Evolutionary conservation across 2,329 filamentous ascomycete genomes (phyloP), one percentile per base, ranked within the genome.

Genomic region (Nigrospora sphaerica): DNA sequence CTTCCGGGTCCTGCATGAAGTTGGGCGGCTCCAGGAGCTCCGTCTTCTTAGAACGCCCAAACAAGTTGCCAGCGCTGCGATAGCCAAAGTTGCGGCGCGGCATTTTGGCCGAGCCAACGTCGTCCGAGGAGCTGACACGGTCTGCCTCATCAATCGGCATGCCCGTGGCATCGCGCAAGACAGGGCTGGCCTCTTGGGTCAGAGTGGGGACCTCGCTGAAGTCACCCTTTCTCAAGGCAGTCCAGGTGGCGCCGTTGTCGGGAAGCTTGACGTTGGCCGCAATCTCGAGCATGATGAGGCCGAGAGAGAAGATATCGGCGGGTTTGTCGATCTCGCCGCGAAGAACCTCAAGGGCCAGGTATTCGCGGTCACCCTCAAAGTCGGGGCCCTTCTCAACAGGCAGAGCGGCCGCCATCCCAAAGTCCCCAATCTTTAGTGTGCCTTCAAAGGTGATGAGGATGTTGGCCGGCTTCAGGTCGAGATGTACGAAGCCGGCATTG

Each of bases 221-320:
- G 62, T 97, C 91, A 33, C 90, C 92, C 46, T 86, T 87, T 42
- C 93, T 83, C 40, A 98, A 77, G 41, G 88, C 88, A 59, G 92
- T 83, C 93, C 93, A 98, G 14, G 86, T 88, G 14, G 83, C 78
- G 39, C 93, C 93, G 54, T 97, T 95, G 60, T 96, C 90, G 0
- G 93, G 93, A 28, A 98, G 83, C 52, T 89, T 84, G 43, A 95
- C 90, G 60, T 98, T 98, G 52, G 87, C 90, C 23, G 90, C 92
- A 58, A 91, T 93, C 69, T 98, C 93, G 42, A 96, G 81, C 63
- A 95, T 87, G 65, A 97, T 95, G 57, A 97, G 80, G 44, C 93
- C 93, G 31, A 98, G 80, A 12, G 93, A 88, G 65, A 96, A 98
- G 43, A 98, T 80, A 65, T 98, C 93, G 33, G 90, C 87, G 34